These are phyloP conservation scores for Ophiostoma australiae DNA, from an alignment of 2,329 filamentous ascomycete species.

Conservation along the genomic window DNA sequence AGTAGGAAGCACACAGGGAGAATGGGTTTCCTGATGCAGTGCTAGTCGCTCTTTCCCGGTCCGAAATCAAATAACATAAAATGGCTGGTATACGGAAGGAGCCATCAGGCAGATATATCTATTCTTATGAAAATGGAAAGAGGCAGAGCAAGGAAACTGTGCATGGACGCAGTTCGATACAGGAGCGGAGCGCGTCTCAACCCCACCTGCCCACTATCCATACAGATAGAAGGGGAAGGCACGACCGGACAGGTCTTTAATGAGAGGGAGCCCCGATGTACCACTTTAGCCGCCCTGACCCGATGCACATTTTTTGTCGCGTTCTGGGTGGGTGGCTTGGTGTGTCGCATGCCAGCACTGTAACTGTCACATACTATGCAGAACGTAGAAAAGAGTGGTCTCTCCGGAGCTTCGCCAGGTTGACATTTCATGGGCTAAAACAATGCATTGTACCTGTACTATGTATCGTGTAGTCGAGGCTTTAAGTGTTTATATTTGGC, in stretches of 20 bases:
- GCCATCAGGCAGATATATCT: neutral
- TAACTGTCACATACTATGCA: neutral
- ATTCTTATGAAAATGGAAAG: neutral
- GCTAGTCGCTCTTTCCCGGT: neutral
- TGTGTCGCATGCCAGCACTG: slow-evolving; percentile 11
- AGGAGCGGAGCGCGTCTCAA: slow-evolving; percentile 27
- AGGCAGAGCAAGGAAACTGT: slow-evolving; percentile 19
- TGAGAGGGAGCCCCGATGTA: slow-evolving; percentile 6
- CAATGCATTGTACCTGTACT: neutral
- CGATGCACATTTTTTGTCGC: slow-evolving; percentile 21
- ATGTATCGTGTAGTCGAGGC: neutral
- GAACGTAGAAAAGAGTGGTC: neutral
- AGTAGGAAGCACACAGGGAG: neutral
- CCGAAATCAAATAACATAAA: neutral
- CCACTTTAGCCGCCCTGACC: slow-evolving; percentile 25
- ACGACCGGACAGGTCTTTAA: neutral
- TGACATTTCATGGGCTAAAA: neutral
- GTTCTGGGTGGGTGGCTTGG: slow-evolving; percentile 24
- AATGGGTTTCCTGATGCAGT: neutral
- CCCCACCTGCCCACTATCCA: slow-evolving; percentile 22
- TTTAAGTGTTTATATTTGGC: neutral
- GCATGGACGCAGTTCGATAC: slow-evolving; percentile 19
- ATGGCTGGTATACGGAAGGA: neutral
- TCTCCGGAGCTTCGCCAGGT: neutral
- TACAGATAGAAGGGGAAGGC: slow-evolving; percentile 8